A percentile compares a stretch with the other conserved stretches of the same genome.
Evolutionary conservation across 129 eudicot genomes (phyloP).

Genomic region (sunflower (Helianthus annuus)): DNA sequence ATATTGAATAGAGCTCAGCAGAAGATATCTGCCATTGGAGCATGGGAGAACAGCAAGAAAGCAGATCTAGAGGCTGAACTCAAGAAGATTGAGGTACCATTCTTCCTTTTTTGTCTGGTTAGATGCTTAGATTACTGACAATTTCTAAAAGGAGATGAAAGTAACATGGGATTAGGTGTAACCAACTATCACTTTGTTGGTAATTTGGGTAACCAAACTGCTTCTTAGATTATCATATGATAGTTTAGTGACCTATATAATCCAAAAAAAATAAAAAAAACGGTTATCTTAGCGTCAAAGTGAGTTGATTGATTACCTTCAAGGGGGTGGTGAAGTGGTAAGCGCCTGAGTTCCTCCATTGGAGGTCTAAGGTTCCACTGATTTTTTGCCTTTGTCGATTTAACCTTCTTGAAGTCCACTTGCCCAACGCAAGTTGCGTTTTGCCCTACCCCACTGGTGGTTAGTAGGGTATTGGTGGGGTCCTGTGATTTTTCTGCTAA

Average conservation of each 20-base stretch:
- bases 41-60: slow-evolving; percentile 96
- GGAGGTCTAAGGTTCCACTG: neutral
- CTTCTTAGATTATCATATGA: neutral
- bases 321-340: no score
- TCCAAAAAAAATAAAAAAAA: neutral
- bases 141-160: neutral
- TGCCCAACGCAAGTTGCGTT: no score
- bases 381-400: no score
- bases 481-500: no score
- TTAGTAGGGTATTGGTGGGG: no score
- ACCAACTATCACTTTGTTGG: neutral
- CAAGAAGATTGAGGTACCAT: slow-evolving; percentile 69
- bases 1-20: slow-evolving; percentile 70
- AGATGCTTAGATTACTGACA: neutral
- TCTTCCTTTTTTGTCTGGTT: neutral
- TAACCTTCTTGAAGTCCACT: no score
- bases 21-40: slow-evolving; percentile 53
- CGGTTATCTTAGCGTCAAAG: neutral
- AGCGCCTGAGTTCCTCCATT: no score
- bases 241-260: slow-evolving; percentile 5
- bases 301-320: neutral
- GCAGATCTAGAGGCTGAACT: slow-evolving; percentile 80
- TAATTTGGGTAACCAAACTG: neutral
- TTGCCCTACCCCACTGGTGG: no score
- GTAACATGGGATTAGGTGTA: neutral